Percentiles rank a stretch among this genome's conserved stretches.
Evolutionary conservation across 371 early-diverging fungal species (phyloP).

Genomic region (Ordospora pajunii): DNA sequence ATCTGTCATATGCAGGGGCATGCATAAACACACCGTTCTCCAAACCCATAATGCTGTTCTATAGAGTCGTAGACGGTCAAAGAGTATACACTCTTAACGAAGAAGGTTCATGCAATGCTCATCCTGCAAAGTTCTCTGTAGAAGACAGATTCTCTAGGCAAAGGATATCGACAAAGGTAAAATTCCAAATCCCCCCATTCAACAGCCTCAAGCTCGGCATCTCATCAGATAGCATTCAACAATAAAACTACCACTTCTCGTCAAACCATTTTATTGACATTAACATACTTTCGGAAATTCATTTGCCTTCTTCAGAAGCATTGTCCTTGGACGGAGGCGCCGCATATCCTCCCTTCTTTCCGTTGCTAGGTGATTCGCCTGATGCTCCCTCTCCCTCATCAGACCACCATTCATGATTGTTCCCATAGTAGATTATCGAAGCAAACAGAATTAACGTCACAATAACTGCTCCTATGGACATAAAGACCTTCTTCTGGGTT

Average conservation of each 20-base stretch:
- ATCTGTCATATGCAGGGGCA: neutral
- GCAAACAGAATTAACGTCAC: too few species aligned
- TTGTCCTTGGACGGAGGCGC: neutral
- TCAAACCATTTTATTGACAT: neutral
- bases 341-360: neutral
- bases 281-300: neutral
- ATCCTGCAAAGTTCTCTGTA: slow-evolving; percentile 58
- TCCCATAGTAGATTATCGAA: too few species aligned
- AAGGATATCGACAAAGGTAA: slow-evolving; percentile 53
- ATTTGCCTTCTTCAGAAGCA: neutral
- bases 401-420: too few species aligned
- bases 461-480: neutral
- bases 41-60: slow-evolving; percentile 26
- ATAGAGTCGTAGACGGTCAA: slow-evolving; percentile 34
- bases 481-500: neutral
- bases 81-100: slow-evolving; percentile 53
- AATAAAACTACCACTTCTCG: neutral
- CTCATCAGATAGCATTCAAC: neutral
- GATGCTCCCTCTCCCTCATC: too few species aligned
- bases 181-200: slow-evolving; percentile 48
- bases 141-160: slow-evolving; percentile 55
- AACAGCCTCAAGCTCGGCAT: neutral
- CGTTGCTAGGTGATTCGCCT: too few species aligned
- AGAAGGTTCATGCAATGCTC: slow-evolving; percentile 32
- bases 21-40: neutral